Conservation (phyloP, 2,329 filamentous ascomycete genomes). For the Hypocreales sp. region DNA sequence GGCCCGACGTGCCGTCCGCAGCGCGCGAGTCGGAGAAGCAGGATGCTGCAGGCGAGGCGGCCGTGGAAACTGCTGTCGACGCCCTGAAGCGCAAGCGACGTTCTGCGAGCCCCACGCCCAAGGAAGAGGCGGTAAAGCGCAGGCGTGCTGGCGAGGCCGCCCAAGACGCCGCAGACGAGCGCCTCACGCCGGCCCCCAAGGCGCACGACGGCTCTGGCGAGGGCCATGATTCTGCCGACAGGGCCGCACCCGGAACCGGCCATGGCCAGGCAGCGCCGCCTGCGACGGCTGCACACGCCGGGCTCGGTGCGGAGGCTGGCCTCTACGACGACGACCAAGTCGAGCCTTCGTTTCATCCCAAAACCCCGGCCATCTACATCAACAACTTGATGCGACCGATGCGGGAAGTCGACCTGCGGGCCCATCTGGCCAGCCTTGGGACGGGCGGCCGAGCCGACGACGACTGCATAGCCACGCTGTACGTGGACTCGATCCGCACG, state of each 20-base stretch:
- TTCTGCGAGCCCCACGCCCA: constrained; percentile 45
- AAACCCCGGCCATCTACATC: constrained; percentile 72
- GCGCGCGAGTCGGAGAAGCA: background rate
- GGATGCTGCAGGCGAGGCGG: constrained; percentile 3
- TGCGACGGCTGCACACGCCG: constrained; percentile 4
- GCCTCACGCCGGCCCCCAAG: too few species aligned
- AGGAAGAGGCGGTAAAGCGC: constrained; percentile 31
- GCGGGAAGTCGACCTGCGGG: constrained; percentile 48
- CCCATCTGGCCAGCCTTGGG: constrained; percentile 52
- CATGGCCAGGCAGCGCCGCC: constrained; percentile 1
- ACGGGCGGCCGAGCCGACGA: too few species aligned
- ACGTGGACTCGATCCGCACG: constrained; percentile 72
- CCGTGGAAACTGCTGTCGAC: constrained; percentile 17
- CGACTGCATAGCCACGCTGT: constrained; percentile 47
- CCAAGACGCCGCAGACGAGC: constrained; percentile 4
- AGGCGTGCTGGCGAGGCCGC: constrained; percentile 28
- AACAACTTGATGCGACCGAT: constrained; percentile 81
- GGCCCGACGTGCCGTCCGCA: too few species aligned
- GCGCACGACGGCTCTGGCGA: too few species aligned
- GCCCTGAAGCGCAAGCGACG: constrained; percentile 51
- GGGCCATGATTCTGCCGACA: background rate
- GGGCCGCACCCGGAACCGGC: background rate
- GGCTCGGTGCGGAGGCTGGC: constrained; percentile 16
- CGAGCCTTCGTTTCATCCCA: constrained; percentile 49
- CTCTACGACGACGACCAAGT: constrained; percentile 18